Conservation (phyloP, 2,329 filamentous ascomycete genomes). For the Coniochaeta prunicola region DNA sequence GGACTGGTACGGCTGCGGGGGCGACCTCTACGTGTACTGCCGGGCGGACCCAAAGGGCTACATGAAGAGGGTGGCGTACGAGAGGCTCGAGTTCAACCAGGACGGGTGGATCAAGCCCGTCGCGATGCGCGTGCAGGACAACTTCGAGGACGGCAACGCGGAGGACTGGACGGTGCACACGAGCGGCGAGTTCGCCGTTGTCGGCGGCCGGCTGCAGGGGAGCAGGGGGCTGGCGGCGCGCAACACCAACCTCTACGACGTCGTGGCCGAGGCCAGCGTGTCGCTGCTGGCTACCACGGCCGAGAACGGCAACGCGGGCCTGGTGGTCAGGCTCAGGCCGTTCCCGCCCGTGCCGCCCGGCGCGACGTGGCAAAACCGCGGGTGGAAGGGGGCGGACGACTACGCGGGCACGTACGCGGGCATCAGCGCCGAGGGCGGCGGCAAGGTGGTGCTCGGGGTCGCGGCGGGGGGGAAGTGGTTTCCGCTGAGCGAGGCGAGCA, state of each 20-base stretch:
- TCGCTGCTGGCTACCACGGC: background rate
- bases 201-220: background rate
- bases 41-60: background rate
- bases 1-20: background rate
- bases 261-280: background rate
- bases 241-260: background rate
- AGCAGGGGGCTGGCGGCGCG: background rate
- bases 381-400: background rate
- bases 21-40: background rate
- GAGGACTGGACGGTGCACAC: background rate
- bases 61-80: conserved; percentile 1
- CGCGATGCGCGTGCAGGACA: background rate
- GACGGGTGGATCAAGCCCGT: conserved; percentile 3
- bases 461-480: background rate
- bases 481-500: background rate
- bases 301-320: background rate
- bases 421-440: background rate
- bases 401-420: background rate
- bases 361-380: background rate
- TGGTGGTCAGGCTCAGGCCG: background rate
- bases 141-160: background rate
- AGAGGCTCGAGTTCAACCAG: conserved; percentile 3
- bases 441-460: background rate
- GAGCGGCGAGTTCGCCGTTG: background rate
- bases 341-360: background rate